Evolutionary conservation across 306 rosid species (phyloP).

Genomic region (Alnus glutinosa): DNA sequence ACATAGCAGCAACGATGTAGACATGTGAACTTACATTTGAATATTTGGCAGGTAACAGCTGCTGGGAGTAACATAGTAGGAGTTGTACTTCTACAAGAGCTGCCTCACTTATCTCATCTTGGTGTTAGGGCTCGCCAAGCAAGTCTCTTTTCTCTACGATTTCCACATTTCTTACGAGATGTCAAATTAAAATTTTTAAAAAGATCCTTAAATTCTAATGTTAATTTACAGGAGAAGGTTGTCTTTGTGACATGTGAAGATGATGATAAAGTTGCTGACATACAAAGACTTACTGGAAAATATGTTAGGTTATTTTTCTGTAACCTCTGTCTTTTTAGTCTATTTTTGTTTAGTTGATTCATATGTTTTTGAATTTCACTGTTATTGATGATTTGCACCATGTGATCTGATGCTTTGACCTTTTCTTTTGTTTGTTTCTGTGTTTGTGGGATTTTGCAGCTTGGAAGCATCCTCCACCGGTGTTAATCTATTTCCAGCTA

Average conservation of each 20-base stretch:
- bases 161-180: constrained; percentile 13
- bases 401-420: constrained; percentile 18
- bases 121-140: constrained; percentile 98
- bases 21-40: constrained; percentile 24
- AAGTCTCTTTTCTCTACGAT: constrained; percentile 36
- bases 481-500: constrained; percentile 55
- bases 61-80: constrained; percentile 91
- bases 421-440: constrained; percentile 22
- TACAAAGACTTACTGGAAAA: constrained; percentile 57
- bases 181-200: not conserved
- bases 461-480: constrained; percentile 77
- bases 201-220: constrained; percentile 19
- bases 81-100: constrained; percentile 83
- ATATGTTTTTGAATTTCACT: constrained; percentile 25
- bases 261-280: constrained; percentile 60
- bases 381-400: constrained; percentile 15
- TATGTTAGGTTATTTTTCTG: constrained; percentile 58
- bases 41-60: constrained; percentile 74
- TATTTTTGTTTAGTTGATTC: constrained; percentile 17
- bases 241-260: constrained; percentile 95
- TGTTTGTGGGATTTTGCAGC: constrained; percentile 46
- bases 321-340: constrained; percentile 17
- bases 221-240: constrained; percentile 79
- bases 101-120: constrained; percentile 99
- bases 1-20: not conserved